Evolutionary conservation across 306 rosid genomes (phyloP).

Genomic region (Dalbergia oliveri): DNA sequence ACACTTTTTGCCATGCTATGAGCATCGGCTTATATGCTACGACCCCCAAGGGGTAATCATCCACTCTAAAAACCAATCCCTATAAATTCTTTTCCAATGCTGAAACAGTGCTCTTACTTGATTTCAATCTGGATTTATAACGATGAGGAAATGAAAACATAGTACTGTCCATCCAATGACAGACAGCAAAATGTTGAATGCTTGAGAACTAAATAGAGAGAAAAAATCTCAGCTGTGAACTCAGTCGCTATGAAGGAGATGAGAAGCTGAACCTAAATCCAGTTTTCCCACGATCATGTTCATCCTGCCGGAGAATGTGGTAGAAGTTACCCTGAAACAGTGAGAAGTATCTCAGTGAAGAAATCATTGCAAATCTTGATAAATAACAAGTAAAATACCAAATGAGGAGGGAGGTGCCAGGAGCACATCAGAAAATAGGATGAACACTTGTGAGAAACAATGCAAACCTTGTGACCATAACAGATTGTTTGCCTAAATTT

Average conservation of each 20-base stretch:
- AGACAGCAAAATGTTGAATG: slow-evolving; percentile 38
- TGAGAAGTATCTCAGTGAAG: slow-evolving; percentile 40
- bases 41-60: slow-evolving; percentile 39
- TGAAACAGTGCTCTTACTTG: slow-evolving; percentile 47
- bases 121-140: slow-evolving; percentile 52
- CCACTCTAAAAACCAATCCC: slow-evolving; percentile 43
- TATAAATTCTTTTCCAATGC: slow-evolving; percentile 45
- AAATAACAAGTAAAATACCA: slow-evolving; percentile 36
- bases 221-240: slow-evolving; percentile 42
- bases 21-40: slow-evolving; percentile 30
- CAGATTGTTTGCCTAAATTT: slow-evolving; percentile 20
- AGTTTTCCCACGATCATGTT: slow-evolving; percentile 80
- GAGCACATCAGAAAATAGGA: slow-evolving; percentile 27
- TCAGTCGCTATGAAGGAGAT: slow-evolving; percentile 67
- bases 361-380: slow-evolving; percentile 24
- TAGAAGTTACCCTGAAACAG: slow-evolving; percentile 84
- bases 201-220: slow-evolving; percentile 37
- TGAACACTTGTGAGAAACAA: slow-evolving; percentile 13
- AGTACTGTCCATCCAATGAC: slow-evolving; percentile 32
- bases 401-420: slow-evolving; percentile 7
- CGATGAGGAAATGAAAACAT: slow-evolving; percentile 38
- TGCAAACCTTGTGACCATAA: neutral
- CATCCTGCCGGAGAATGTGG: slow-evolving; percentile 74
- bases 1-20: slow-evolving; percentile 31
- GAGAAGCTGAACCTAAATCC: slow-evolving; percentile 97